These are phyloP conservation scores for Ceratocystis papillata DNA, from an alignment of 2,329 filamentous ascomycete genomes.

Conservation along the genomic window DNA sequence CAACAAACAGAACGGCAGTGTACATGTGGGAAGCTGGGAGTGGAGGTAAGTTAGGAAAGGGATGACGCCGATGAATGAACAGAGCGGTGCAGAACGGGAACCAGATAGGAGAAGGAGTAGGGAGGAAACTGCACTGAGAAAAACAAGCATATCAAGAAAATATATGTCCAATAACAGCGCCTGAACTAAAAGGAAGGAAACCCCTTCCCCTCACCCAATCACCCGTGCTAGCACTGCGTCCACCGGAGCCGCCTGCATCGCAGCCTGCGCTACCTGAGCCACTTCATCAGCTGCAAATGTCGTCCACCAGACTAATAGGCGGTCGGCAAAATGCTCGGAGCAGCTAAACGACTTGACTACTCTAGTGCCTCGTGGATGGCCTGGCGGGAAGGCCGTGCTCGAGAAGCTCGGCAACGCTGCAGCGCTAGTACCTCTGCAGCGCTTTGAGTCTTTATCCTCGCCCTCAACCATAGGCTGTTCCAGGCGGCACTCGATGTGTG, in stretches of 20 bases:
- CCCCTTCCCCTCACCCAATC: not conserved
- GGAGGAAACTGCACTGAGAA: not conserved
- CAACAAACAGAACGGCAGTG: not conserved
- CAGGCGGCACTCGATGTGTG: slow-evolving; percentile 15
- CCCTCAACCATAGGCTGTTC: not conserved
- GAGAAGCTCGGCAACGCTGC: not conserved
- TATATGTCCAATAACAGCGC: too few relatives aligned
- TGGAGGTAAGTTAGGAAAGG: not conserved
- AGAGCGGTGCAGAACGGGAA: too few relatives aligned
- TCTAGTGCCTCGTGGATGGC: slow-evolving; percentile 10
- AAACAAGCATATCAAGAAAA: too few relatives aligned
- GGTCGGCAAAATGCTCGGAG: not conserved
- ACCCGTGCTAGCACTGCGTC: slow-evolving; percentile 7
- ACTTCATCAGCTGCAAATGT: slow-evolving; percentile 22
- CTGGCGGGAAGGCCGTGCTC: slow-evolving; percentile 13
- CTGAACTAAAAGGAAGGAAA: too few relatives aligned
- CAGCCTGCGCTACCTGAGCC: not conserved
- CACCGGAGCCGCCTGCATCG: slow-evolving; percentile 14
- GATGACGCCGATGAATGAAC: not conserved
- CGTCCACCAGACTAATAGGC: slow-evolving; percentile 21
- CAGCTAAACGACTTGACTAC: slow-evolving; percentile 18
- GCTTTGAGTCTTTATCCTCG: not conserved
- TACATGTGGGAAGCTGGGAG: not conserved
- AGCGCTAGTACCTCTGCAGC: not conserved
- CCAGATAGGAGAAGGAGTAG: not conserved